Conservation (phyloP, 805 yeast species). For the Candida bentonensis region DNA sequence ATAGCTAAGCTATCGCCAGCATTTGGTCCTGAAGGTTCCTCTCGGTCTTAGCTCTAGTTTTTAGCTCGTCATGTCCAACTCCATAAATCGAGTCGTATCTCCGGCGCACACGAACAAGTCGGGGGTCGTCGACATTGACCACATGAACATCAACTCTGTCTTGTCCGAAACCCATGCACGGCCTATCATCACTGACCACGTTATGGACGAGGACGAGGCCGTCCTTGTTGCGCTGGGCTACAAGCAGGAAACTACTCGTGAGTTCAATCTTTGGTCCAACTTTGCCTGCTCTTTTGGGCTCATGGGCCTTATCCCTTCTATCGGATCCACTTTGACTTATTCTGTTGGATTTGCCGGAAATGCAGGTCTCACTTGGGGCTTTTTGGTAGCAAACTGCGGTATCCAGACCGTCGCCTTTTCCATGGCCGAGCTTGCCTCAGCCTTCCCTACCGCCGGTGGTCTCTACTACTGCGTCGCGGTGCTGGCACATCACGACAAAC, state of each 20-base stretch:
- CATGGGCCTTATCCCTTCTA: conserved; percentile 53
- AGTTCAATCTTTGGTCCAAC: conserved; percentile 42
- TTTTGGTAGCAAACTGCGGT: conserved; percentile 39
- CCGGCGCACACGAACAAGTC: not conserved
- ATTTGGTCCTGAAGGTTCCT: too few species aligned
- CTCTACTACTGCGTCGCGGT: conserved; percentile 53
- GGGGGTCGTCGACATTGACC: conserved; percentile 6
- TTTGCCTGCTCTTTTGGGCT: conserved; percentile 52
- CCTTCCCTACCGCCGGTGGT: conserved; percentile 58
- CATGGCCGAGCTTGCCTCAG: conserved; percentile 49
- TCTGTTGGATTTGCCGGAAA: conserved; percentile 49
- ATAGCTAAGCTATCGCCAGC: too few species aligned
- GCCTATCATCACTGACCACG: conserved; percentile 12
- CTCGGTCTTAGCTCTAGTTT: too few species aligned
- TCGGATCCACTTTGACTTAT: conserved; percentile 46
- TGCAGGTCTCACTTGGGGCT: conserved; percentile 54
- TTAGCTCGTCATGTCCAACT: too few species aligned
- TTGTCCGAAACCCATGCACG: conserved; percentile 8
- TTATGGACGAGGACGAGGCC: conserved; percentile 13
- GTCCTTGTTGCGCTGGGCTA: conserved; percentile 30
- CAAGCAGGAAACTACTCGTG: conserved; percentile 48
- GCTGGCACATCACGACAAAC: conserved; percentile 36
- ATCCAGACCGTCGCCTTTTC: conserved; percentile 43
- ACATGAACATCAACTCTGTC: conserved; percentile 9
- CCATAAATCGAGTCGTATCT: too few species aligned